Percentiles rank a stretch among this genome's conserved stretches.
phyloP scores from a whole-genome alignment of 2,329 filamentous ascomycete species.

The Calonectria leucothoes region DNA sequence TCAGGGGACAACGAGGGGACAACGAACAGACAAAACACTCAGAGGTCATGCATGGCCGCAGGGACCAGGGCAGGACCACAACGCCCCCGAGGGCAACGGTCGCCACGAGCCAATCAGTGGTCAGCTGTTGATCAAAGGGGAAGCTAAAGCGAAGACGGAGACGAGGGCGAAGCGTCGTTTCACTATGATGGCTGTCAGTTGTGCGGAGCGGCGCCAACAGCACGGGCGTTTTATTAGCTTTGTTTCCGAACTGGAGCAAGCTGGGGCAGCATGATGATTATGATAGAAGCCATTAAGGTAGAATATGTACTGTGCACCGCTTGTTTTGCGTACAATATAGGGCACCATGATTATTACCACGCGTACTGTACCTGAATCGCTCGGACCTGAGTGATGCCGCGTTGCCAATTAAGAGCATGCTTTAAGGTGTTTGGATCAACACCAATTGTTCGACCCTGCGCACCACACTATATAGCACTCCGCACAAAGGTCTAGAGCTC shows the following conservation, averaged over 20 bases:
- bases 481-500: background rate
- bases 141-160: conserved; percentile 15
- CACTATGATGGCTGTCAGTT: conserved; percentile 14
- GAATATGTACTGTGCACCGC: background rate
- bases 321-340: conserved; percentile 8
- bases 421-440: background rate
- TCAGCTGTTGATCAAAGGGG: conserved; percentile 27
- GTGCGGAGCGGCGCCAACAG: conserved; percentile 4
- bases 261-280: conserved; percentile 15
- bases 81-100: conserved; percentile 23
- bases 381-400: background rate
- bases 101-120: conserved; percentile 27
- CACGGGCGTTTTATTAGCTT: conserved; percentile 8
- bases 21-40: conserved; percentile 18
- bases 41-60: conserved; percentile 40
- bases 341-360: conserved; percentile 3
- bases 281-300: conserved; percentile 6
- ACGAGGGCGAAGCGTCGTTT: conserved; percentile 23
- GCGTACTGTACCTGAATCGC: conserved; percentile 1
- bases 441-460: background rate
- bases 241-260: conserved; percentile 1
- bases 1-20: conserved; percentile 19
- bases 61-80: conserved; percentile 35
- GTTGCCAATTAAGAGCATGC: background rate
- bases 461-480: background rate